Evolutionary conservation across 2,329 filamentous ascomycete species (phyloP), one percentile per base, ranked within the genome.

Genomic region (Fusarium algeriense): DNA sequence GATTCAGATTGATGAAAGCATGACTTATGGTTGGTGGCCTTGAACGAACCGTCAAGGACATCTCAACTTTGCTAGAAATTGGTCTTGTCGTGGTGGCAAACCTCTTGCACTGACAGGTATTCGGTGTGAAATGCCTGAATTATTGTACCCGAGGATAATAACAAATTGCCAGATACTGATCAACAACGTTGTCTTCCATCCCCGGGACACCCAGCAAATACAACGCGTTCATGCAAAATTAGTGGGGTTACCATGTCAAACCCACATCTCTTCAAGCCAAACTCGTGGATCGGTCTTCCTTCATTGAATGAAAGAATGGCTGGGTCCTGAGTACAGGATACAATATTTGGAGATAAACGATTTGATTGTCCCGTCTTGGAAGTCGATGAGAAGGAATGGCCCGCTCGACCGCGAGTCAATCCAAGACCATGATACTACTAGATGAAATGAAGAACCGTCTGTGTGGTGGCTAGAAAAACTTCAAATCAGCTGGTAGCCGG

Each of bases 321-420:
- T 64, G 50, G 62, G 59, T 59, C 64, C 54, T 48, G 41, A 50
- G 50, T 70, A 55, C 62, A 67, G 69, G 57, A 69, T 71, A 23
- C 23, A 5, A 23, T 23, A 23, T 23, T 23, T 30, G 30, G 30
- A 34, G n/a, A 45, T 54, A 23, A 15, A n/a, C 28, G 15, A 23
- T 32, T 19, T 48, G 32, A n/a, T 23, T 48, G 30, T 35, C 32
- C 32, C 40, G 19, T 32, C 23, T 35, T 17, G 12, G 32, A 48
- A 48, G 53, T 48, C 40, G 20, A 26, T 53, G 64, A 65, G 63
- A 64, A 68, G 70, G 69, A 59, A 63, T 69, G 73, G 68, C 63
- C 72, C 70, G 73, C 71, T 68, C 62, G 54, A 49, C 67, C 60
- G 58, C 70, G 75, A 73, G 70, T 75, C 75, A 75, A 76, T 64